Base-by-base conservation (phyloP, 768 basidiomycete species). In the Hortiboletus campestris region DNA sequence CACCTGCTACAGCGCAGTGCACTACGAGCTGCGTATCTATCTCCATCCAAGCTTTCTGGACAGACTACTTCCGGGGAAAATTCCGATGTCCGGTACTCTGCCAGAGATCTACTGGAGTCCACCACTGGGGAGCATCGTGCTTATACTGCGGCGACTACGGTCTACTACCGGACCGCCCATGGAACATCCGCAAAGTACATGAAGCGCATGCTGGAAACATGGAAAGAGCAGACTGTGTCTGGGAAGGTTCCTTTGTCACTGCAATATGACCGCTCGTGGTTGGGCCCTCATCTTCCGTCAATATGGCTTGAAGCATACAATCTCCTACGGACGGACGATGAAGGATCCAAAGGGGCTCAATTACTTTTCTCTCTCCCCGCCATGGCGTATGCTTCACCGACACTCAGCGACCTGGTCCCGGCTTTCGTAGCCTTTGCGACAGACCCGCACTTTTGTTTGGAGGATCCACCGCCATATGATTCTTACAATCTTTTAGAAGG, bases 351-450 rank as follows among this genome's bases (percentile, higher is more conserved):
- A 41, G 60, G 58, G 51, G 63, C 31, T 16, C 62, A 56, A 17
- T 22, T 76, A 11, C 46, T 65, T 12, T 77, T 77, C 45, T 63
- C 67, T 5, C 58, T 76, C 6, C 60, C 72, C 5, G 64, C 72
- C 2, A 65, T 75, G 64, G 65, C 59, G 13, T 76, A 73, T 57
- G 45, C 48, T 4, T 68, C 66, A 1, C 39, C 62, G 2, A 10
- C 54, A 0, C 35, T 42, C 4, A 19, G 32, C 2, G 51, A 55
- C 6, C 62, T 72, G 35, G 57, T 74, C 17, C 62, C 68, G 0
- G 64, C 65, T 2, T 44, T 77, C 2, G 40, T 78, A 12, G 68
- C 77, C 1, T 72, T 76, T 50, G 62, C 58, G 1, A 46, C 62
- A 4, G 45, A 59, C 12, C 19, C 61, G 14, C 43, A 42, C 3